Evolutionary conservation across 495 filamentous ascomycete genomes (phyloP).

Genomic region (Talaromyces proteolyticus): DNA sequence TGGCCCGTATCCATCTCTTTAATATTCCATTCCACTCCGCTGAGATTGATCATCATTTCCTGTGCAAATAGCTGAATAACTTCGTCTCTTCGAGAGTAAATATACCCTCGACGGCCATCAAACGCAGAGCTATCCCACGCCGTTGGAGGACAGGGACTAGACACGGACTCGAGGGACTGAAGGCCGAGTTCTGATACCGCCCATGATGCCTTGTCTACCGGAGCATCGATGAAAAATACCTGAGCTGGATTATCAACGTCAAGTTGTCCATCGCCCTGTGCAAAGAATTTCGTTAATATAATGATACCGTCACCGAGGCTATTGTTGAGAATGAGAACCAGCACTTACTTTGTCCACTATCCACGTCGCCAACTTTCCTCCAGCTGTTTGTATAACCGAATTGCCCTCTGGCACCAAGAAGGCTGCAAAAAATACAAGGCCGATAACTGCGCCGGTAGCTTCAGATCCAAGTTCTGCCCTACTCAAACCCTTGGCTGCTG

Average conservation of each 20-base stretch:
- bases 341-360: neutral
- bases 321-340: neutral
- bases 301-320: neutral
- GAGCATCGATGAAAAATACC: neutral
- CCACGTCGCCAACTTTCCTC: neutral
- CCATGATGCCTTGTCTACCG: neutral
- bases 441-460: neutral
- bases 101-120: neutral
- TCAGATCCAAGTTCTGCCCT: neutral
- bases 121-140: neutral
- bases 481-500: slow-evolving; percentile 17
- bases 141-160: neutral
- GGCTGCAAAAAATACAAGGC: neutral
- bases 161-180: neutral
- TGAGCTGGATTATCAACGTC: neutral
- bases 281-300: neutral
- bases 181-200: neutral
- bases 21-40: neutral
- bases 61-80: neutral
- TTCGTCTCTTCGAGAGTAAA: neutral
- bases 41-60: neutral
- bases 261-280: neutral
- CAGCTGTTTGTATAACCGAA: neutral
- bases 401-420: neutral
- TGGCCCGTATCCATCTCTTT: neutral